Percentiles rank a stretch among this genome's conserved stretches.
These are phyloP conservation scores for Polytrichum commune DNA, from an alignment of 225 moss, liverwort and hornwort species.

Conservation along the genomic window DNA sequence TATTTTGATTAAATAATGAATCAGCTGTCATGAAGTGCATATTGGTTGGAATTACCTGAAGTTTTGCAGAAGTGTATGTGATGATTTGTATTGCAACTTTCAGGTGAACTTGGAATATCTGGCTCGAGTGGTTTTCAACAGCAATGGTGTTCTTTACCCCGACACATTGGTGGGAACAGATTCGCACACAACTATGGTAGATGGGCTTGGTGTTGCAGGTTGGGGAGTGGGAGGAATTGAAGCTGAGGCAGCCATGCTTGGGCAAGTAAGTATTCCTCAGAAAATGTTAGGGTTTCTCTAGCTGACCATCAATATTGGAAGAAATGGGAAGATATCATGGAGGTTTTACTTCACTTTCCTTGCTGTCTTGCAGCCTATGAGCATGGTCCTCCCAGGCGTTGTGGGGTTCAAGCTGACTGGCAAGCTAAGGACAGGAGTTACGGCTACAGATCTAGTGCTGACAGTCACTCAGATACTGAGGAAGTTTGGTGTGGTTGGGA, in stretches of 20 bases:
- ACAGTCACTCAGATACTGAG: conserved; percentile 93
- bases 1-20: too few species aligned
- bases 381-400: conserved; percentile 97
- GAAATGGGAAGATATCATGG: too few species aligned
- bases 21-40: too few species aligned
- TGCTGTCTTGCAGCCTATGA: conserved; percentile 75
- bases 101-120: conserved; percentile 97
- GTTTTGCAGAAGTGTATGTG: too few species aligned
- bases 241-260: conserved; percentile 98
- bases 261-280: conserved; percentile 59
- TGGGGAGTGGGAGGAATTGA: conserved; percentile 99
- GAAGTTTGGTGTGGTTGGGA: conserved; percentile 94
- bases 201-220: conserved; percentile 96
- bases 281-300: too few species aligned
- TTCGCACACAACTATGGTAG: conserved; percentile 98
- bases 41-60: too few species aligned
- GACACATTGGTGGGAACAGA: conserved; percentile 97
- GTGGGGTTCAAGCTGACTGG: conserved; percentile 93
- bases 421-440: conserved; percentile 80
- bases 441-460: conserved; percentile 95
- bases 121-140: conserved; percentile 91
- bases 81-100: neutral
- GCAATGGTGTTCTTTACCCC: conserved; percentile 72
- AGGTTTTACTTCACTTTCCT: neutral
- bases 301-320: too few species aligned